Conservation (phyloP, 441 rosid genomes). For the Erodium moschatum region DNA sequence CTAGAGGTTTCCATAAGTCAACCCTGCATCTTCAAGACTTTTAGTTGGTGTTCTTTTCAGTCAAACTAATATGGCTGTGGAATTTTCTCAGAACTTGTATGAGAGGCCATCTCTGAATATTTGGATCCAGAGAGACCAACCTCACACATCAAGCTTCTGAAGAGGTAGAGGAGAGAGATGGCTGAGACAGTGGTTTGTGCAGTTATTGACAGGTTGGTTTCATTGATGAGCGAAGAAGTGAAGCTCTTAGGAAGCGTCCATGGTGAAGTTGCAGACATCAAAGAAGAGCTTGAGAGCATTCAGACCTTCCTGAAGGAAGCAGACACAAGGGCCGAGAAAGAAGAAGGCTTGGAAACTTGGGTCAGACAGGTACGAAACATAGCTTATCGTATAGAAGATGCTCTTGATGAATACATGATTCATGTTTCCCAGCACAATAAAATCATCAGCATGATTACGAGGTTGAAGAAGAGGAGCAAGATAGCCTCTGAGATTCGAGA, state of each 20-base stretch:
- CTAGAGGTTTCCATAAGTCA: neutral
- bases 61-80: neutral
- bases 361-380: slow-evolving; percentile 11
- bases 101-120: neutral
- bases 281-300: slow-evolving; percentile 6
- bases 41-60: neutral
- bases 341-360: neutral
- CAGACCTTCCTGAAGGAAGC: slow-evolving; percentile 14
- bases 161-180: slow-evolving; percentile 6
- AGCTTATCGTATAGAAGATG: slow-evolving; percentile 13
- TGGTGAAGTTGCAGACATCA: neutral
- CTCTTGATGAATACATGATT: slow-evolving; percentile 5
- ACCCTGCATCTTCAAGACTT: neutral
- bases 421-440: neutral
- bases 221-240: slow-evolving; percentile 10
- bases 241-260: neutral
- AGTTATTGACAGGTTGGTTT: neutral
- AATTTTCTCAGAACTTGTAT: neutral
- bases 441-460: neutral
- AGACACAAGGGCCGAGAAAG: slow-evolving; percentile 10
- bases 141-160: neutral
- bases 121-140: neutral
- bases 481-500: slow-evolving; percentile 4
- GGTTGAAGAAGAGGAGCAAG: neutral
- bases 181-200: slow-evolving; percentile 7